These are phyloP conservation scores for Barnettozyma salicaria DNA, from an alignment of 805 yeast species.

Conservation along the genomic window DNA sequence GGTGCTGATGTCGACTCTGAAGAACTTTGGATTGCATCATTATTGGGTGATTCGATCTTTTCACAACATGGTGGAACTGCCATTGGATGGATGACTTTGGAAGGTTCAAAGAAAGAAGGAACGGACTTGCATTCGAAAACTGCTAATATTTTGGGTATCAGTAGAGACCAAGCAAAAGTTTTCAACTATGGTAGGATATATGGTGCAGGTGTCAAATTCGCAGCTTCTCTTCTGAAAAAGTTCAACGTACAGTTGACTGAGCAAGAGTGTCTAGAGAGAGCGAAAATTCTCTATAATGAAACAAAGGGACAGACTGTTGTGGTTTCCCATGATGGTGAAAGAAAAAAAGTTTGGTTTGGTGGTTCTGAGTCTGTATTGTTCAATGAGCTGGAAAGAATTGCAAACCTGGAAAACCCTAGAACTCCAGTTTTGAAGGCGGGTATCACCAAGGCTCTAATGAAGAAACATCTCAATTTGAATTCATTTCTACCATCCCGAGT, in stretches of 20 bases:
- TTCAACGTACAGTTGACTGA: constrained; percentile 71
- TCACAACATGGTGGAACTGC: constrained; percentile 93
- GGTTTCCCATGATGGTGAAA: constrained; percentile 22
- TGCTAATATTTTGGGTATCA: constrained; percentile 81
- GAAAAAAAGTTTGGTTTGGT: constrained; percentile 59
- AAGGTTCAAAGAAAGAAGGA: constrained; percentile 85
- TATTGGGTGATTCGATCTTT: constrained; percentile 88
- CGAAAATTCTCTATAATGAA: constrained; percentile 61
- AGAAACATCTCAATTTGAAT: constrained; percentile 55
- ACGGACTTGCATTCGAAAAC: constrained; percentile 96
- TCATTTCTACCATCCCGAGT: constrained; percentile 82
- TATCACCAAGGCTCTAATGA: constrained; percentile 76
- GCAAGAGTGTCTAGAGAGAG: constrained; percentile 56
- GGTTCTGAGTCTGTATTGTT: constrained; percentile 93
- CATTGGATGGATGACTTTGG: constrained; percentile 98
- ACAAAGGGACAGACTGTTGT: constrained; percentile 67
- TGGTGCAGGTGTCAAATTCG: constrained; percentile 95
- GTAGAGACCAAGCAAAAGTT: constrained; percentile 87
- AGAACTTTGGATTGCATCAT: constrained; percentile 95
- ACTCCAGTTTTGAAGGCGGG: constrained; percentile 95
- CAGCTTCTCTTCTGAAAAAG: constrained; percentile 74
- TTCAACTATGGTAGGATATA: constrained; percentile 96
- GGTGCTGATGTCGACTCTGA: constrained; percentile 99
- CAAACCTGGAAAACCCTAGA: constrained; percentile 69
- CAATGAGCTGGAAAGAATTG: constrained; percentile 82